Evolutionary conservation across 805 yeast genomes (phyloP).

Genomic region (Saccharomycopsis sp.): DNA sequence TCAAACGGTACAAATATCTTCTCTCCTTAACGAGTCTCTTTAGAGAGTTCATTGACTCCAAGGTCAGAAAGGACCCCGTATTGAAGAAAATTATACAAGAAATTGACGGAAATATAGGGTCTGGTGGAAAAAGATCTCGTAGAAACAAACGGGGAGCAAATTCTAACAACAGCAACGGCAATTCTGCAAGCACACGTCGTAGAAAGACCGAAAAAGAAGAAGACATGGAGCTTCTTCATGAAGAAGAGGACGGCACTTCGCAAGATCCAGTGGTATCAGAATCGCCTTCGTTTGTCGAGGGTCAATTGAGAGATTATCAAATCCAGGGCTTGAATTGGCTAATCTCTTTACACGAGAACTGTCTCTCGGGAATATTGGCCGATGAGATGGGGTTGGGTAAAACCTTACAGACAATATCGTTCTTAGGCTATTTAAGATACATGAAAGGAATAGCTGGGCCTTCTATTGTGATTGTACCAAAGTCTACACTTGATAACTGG

Average conservation of each 20-base stretch:
- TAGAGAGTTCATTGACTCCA: conserved; percentile 77
- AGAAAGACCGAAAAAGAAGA: conserved; percentile 94
- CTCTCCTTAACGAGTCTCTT: conserved; percentile 80
- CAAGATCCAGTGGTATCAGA: conserved; percentile 73
- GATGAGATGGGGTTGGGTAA: conserved; percentile 99
- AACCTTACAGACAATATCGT: conserved; percentile 90
- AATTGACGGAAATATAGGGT: conserved; percentile 44
- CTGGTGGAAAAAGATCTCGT: conserved; percentile 28
- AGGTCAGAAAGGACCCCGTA: conserved; percentile 70
- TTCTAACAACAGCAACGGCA: conserved; percentile 22
- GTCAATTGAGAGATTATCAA: conserved; percentile 83
- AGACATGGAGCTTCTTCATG: conserved; percentile 80
- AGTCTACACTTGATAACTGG: conserved; percentile 95
- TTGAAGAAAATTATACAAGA: conserved; percentile 55
- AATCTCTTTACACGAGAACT: conserved; percentile 78
- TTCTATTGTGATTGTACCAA: conserved; percentile 85
- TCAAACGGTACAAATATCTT: conserved; percentile 72
- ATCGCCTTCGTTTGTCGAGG: conserved; percentile 71
- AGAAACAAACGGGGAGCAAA: conserved; percentile 23
- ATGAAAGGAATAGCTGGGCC: conserved; percentile 81
- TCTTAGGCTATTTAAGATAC: conserved; percentile 81
- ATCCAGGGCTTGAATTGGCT: conserved; percentile 95
- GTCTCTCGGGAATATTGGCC: conserved; percentile 87
- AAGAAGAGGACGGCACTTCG: conserved; percentile 39
- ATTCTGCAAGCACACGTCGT: conserved; percentile 37